Percentiles rank a stretch among this genome's conserved stretches.
These are phyloP conservation scores for Hypocreales sp. DNA, from an alignment of 2,329 filamentous ascomycete genomes.

Conservation along the genomic window DNA sequence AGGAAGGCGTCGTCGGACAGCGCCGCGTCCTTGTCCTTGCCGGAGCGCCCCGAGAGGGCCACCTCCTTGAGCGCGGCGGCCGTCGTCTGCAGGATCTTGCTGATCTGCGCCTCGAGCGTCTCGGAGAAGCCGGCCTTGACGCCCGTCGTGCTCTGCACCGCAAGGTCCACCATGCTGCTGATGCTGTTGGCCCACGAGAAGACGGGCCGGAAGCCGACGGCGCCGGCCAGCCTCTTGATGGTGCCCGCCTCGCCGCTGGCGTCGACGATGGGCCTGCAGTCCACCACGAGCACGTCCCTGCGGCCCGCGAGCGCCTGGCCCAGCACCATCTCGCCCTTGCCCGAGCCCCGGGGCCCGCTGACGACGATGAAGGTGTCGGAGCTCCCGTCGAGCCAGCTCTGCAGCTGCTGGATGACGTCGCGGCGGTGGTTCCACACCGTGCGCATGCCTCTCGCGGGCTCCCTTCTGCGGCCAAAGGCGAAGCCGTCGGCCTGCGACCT, in stretches of 20 bases:
- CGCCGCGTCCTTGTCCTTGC: constrained; percentile 55
- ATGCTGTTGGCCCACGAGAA: constrained; percentile 96
- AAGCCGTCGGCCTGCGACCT: constrained; percentile 46
- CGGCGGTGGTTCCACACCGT: constrained; percentile 82
- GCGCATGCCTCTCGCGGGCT: constrained; percentile 53
- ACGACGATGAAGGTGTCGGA: constrained; percentile 87
- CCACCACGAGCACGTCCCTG: constrained; percentile 67
- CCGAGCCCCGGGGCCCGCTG: constrained; percentile 80
- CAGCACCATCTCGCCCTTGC: constrained; percentile 75
- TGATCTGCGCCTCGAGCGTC: constrained; percentile 75
- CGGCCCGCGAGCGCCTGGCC: constrained; percentile 68
- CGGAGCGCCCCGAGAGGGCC: constrained; percentile 52
- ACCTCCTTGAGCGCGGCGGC: constrained; percentile 65
- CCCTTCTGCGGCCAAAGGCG: constrained; percentile 39
- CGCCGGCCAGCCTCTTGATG: constrained; percentile 63
- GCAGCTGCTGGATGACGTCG: constrained; percentile 65
- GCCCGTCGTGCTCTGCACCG: constrained; percentile 83
- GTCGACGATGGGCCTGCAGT: constrained; percentile 88
- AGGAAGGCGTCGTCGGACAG: constrained; percentile 75
- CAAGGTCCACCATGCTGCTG: constrained; percentile 81
- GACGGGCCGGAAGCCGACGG: constrained; percentile 82
- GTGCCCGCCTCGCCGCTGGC: constrained; percentile 76
- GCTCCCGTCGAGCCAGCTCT: constrained; percentile 75
- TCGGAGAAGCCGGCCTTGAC: constrained; percentile 92
- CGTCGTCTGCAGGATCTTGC: constrained; percentile 79